A percentile compares a stretch with the other conserved stretches of the same genome.
These are phyloP conservation scores for Aspergillus sp. DNA, from an alignment of 2,329 filamentous ascomycete genomes.

Conservation along the genomic window DNA sequence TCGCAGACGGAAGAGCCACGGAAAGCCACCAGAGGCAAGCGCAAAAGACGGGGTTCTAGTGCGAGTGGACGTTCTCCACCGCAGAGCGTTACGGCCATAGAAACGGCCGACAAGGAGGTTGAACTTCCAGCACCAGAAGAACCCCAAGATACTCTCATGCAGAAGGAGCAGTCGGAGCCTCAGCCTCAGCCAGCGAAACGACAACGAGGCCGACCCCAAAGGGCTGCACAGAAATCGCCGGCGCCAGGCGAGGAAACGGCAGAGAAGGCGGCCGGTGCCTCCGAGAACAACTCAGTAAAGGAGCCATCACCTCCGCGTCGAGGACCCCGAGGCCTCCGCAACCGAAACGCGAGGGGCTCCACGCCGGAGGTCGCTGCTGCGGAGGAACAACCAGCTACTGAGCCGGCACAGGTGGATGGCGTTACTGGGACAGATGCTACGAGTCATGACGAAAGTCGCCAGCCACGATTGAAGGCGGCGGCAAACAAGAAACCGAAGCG, in stretches of 20 bases:
- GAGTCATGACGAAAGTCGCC: neutral
- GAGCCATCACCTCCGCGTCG: neutral
- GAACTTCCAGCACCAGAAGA: neutral
- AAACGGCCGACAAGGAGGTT: neutral
- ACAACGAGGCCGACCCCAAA: conserved; percentile 1
- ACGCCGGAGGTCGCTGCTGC: neutral
- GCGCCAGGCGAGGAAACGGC: neutral
- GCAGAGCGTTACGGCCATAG: neutral
- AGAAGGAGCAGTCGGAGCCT: neutral
- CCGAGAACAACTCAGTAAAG: conserved; percentile 1
- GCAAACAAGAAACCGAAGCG: conserved; percentile 14
- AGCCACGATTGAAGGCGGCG: conserved; percentile 8
- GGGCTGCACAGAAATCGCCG: neutral
- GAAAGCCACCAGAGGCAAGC: conserved; percentile 1
- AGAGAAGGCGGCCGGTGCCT: conserved; percentile 5
- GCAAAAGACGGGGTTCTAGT: conserved; percentile 4
- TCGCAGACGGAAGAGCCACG: neutral
- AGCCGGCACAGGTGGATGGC: conserved; percentile 1
- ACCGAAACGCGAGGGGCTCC: conserved; percentile 10
- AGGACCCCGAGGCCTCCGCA: conserved; percentile 6
- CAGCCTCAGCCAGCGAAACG: conserved; percentile 8
- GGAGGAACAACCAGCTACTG: neutral
- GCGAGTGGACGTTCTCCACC: conserved; percentile 5
- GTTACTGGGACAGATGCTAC: conserved; percentile 1
- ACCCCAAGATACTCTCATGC: neutral